Base-by-base conservation (phyloP, 805 yeast genomes). In the Ogataea minuta region DNA sequence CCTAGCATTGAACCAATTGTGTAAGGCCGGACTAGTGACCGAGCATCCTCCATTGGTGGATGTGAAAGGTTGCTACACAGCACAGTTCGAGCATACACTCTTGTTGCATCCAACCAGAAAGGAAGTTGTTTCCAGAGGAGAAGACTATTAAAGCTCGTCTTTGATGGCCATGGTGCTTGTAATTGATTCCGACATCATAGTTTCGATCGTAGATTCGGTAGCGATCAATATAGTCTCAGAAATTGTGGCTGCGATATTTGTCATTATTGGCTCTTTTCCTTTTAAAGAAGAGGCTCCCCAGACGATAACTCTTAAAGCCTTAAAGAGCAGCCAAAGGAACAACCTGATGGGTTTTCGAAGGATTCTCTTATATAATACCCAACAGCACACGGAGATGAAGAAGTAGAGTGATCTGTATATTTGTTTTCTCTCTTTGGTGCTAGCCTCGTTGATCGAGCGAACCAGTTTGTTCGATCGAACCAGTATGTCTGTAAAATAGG, bases 1-100 rank as follows among this genome's bases (percentile, higher is more conserved):
- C 42, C 70, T 86, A 52, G 96, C 95, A 5, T 74, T 93, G 63
- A 88, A 84, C 65, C 83, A 78, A 53, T 71, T 93, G 58, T 95
- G 88, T 38, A 81, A 79, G 59, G 76, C 84, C 6, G 98, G 96
- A 4, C 67, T 85, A n/a, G 87, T 93, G 7, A 84, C 84, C 54
- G 99, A 88, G 50, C 89, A 93, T 54, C 96, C 97, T 12, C 99
- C 99, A 6, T 68, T 93, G 49, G 81, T 77, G 39, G 99, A 93
- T 60, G 65, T 72, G 13, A 74, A 71, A 44, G 98, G 98, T 9
- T 74, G 84, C 33, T 90, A 85, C 72, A 93, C 98, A 26, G 99
- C 99, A 0, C 99, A 93, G 65, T 91, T 66, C 57, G 99, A 93
- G 63, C 99, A 93, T 67, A 93, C 99, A 1, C 76, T 91, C 32